These are phyloP conservation scores for Rhododendron vialii DNA, from an alignment of 148 eudicot species.

Conservation along the genomic window DNA sequence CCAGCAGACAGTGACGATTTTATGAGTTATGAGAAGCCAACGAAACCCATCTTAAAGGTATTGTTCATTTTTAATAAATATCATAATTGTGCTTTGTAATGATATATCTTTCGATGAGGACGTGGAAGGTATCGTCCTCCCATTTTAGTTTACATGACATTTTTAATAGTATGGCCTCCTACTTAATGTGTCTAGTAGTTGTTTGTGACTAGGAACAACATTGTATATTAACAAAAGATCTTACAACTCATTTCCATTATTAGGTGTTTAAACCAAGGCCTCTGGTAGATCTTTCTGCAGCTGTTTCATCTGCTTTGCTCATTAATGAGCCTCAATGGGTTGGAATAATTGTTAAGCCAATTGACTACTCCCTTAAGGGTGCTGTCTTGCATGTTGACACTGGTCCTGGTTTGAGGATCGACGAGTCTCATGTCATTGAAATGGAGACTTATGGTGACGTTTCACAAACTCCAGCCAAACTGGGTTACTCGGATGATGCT, in stretches of 20 bases:
- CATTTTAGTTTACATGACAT: neutral
- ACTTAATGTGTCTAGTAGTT: neutral
- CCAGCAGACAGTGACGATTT: conserved; percentile 96
- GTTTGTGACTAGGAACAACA: neutral
- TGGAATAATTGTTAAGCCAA: conserved; percentile 86
- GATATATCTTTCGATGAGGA: neutral
- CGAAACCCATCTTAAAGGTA: conserved; percentile 95
- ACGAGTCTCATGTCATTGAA: conserved; percentile 63
- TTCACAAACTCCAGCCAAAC: conserved; percentile 25
- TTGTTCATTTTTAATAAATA: neutral
- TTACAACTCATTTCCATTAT: conserved; percentile 1
- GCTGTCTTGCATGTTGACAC: conserved; percentile 82
- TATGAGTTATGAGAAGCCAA: conserved; percentile 98
- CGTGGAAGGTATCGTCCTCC: neutral
- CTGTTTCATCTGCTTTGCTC: conserved; percentile 89
- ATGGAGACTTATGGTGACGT: conserved; percentile 47
- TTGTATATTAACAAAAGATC: neutral
- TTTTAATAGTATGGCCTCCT: neutral
- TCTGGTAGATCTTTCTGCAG: conserved; percentile 91
- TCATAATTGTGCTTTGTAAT: neutral
- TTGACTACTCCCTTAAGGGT: conserved; percentile 82
- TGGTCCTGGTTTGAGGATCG: conserved; percentile 86
- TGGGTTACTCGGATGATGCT: conserved; percentile 21
- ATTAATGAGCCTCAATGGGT: conserved; percentile 96
- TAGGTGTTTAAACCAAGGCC: conserved; percentile 92